Base-by-base conservation (phyloP, 352 stramenopile genomes). In the Thalassiosira mediterranea region DNA sequence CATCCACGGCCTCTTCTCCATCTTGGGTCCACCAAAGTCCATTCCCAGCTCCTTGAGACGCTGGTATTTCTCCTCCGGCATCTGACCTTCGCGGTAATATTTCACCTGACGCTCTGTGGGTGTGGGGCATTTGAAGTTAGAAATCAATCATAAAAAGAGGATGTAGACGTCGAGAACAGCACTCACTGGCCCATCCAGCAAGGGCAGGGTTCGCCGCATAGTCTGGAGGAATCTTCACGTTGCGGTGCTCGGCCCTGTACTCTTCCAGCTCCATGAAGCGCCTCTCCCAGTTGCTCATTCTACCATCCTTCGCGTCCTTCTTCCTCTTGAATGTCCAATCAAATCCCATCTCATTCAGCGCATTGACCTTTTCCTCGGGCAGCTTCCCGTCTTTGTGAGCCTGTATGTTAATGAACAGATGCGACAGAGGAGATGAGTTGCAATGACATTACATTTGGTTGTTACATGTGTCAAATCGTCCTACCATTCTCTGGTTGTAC, bases 191-290 rank as follows among this genome's bases (percentile, higher is more conserved):
- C 49, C 49, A 58, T 37, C 49, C 19, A 58, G 25, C 25, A 34
- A 58, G 25, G 1, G 11, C 29, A 0, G 2, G 19, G 46, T 59
- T 66, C 15, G n/a, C 25, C 8, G 17, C 13, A 28, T 73, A 54
- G 17, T 37, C 31, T 28, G 44, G 31, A 19, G 64, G 53, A 25
- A 75, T 23, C 21, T 75, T 34, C 15, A 69, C 29, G 28, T 58
- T 29, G 29, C 65, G 54, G 56, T 75, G 15, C 29, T 47, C 37
- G 21, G 17, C 23, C 23, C 62, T 44, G 42, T 40, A 69, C 13
- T 47, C 42, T 8, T 62, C 32, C 17, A 75, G 40, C 10, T 53
- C 54, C 10, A 61, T 8, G 38, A 67, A 74, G 15, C 26, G 8
- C 21, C 7, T 28, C 7, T 57, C 21, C 52, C 64, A 67, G 29